These are phyloP conservation scores for Musa acuminata DNA, from an alignment of 176 grass and related monocot species.

Conservation along the genomic window DNA sequence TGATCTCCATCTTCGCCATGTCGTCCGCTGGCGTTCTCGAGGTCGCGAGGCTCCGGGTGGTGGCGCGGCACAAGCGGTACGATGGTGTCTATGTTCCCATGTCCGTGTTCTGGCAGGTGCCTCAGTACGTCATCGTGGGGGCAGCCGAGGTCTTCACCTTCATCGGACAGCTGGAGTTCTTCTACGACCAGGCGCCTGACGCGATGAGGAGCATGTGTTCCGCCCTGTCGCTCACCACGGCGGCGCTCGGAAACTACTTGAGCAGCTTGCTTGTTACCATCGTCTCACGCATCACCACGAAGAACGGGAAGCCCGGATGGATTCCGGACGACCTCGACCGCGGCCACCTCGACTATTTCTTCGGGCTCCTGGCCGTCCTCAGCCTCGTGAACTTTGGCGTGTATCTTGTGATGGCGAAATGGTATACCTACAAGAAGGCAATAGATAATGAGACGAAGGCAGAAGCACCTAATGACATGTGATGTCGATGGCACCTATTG, in stretches of 20 bases:
- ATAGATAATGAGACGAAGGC: background rate
- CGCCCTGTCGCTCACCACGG: slow-evolving; percentile 29
- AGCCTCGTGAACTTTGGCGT: background rate
- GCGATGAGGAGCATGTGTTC: slow-evolving; percentile 65
- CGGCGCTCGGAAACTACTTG: slow-evolving; percentile 43
- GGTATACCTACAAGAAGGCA: slow-evolving; percentile 9
- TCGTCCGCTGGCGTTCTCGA: background rate
- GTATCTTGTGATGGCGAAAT: slow-evolving; percentile 4
- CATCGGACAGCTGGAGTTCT: slow-evolving; percentile 64
- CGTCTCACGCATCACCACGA: slow-evolving; percentile 23
- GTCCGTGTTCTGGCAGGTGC: slow-evolving; percentile 63
- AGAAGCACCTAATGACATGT: background rate
- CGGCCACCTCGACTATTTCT: slow-evolving; percentile 54
- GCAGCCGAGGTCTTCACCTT: slow-evolving; percentile 61
- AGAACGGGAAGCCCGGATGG: slow-evolving; percentile 32
- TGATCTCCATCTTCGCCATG: slow-evolving; percentile 13
- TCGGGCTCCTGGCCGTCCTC: slow-evolving; percentile 38
- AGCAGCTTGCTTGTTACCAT: slow-evolving; percentile 42
- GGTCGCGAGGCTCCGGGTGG: background rate
- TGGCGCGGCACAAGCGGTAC: background rate
- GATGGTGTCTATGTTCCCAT: slow-evolving; percentile 25
- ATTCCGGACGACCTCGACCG: slow-evolving; percentile 58
- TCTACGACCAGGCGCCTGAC: slow-evolving; percentile 71
- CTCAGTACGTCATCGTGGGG: slow-evolving; percentile 54
- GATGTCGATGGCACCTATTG: background rate